Conservation (phyloP, 192 early-diverging fungal genomes). For the Jimgerdemannia lactiflua region DNA sequence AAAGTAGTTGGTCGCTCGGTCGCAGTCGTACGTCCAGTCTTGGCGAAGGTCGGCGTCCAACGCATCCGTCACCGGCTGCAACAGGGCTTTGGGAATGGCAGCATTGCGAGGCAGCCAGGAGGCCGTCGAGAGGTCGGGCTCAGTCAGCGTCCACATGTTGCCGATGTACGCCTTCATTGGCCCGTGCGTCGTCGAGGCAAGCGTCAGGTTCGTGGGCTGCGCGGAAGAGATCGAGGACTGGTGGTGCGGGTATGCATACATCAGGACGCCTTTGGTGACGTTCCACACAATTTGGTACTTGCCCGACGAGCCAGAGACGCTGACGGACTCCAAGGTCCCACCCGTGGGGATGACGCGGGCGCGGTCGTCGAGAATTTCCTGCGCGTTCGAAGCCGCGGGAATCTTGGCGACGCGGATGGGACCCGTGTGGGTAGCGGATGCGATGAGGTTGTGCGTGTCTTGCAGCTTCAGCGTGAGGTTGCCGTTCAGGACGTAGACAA, state of each 20-base stretch:
- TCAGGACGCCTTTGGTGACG: conserved; percentile 4
- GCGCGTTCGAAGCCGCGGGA: conserved; percentile 1
- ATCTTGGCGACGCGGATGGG: conserved; percentile 25
- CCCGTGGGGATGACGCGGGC: conserved; percentile 17
- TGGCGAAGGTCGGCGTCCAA: conserved; percentile 16
- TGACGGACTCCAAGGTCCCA: conserved; percentile 4
- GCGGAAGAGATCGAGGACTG: background rate
- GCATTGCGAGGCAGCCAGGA: conserved; percentile 20
- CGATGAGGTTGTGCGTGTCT: conserved; percentile 7
- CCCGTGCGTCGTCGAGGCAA: conserved; percentile 26
- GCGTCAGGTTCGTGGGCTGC: conserved; percentile 9
- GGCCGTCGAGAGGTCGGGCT: conserved; percentile 6
- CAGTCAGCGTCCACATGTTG: conserved; percentile 22
- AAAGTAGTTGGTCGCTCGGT: conserved; percentile 29
- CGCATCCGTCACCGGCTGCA: conserved; percentile 14
- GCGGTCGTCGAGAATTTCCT: conserved; percentile 13
- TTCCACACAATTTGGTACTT: conserved; percentile 18
- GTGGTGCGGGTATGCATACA: conserved; percentile 34
- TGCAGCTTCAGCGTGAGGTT: conserved; percentile 4
- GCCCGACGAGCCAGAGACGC: conserved; percentile 10
- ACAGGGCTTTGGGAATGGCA: conserved; percentile 1
- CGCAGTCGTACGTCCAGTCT: conserved; percentile 17
- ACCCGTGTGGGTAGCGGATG: conserved; percentile 16
- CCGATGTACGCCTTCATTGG: conserved; percentile 23
- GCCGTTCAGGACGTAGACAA: conserved; percentile 24